These are phyloP conservation scores for Hypoxylon cercidicola DNA, from an alignment of 495 filamentous ascomycete genomes.

Conservation along the genomic window DNA sequence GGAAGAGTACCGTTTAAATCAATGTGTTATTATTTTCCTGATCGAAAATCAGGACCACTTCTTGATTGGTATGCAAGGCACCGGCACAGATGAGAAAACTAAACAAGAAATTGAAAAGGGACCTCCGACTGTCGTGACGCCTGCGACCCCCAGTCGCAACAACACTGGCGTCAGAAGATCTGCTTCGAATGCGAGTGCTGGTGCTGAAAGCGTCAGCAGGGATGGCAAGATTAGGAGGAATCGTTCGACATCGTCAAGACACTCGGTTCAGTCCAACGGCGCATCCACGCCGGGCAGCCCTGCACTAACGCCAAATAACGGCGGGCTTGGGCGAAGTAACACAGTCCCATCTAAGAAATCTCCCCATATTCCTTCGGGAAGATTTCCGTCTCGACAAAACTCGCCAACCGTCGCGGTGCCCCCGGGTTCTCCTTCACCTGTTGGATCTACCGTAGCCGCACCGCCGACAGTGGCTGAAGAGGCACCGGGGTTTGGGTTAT, in stretches of 20 bases:
- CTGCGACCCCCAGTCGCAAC: constrained; percentile 62
- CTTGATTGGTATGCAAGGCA: constrained; percentile 93
- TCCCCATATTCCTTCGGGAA: constrained; percentile 68
- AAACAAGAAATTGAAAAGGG: constrained; percentile 83
- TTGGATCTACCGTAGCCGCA: constrained; percentile 46
- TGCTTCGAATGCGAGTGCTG: constrained; percentile 85
- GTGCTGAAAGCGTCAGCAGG: constrained; percentile 84
- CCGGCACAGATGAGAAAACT: constrained; percentile 86
- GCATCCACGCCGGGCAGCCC: constrained; percentile 78
- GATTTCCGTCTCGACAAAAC: constrained; percentile 63
- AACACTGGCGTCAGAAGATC: constrained; percentile 72
- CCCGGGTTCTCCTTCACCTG: constrained; percentile 41
- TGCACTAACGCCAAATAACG: constrained; percentile 64
- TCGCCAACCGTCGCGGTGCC: constrained; percentile 39
- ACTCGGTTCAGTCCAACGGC: constrained; percentile 76
- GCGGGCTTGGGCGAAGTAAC: constrained; percentile 84
- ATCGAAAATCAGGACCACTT: constrained; percentile 97
- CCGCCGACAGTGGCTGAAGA: constrained; percentile 43
- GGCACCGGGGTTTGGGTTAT: constrained; percentile 21
- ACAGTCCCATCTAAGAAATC: constrained; percentile 95
- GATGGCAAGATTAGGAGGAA: constrained; percentile 83
- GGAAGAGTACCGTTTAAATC: constrained; percentile 90
- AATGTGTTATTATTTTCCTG: constrained; percentile 96
- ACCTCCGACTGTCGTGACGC: constrained; percentile 65
- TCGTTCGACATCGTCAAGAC: constrained; percentile 74